phyloP scores from a whole-genome alignment of 1,284 basidiomycete genomes.

The Crucibulum cyathiforme region DNA sequence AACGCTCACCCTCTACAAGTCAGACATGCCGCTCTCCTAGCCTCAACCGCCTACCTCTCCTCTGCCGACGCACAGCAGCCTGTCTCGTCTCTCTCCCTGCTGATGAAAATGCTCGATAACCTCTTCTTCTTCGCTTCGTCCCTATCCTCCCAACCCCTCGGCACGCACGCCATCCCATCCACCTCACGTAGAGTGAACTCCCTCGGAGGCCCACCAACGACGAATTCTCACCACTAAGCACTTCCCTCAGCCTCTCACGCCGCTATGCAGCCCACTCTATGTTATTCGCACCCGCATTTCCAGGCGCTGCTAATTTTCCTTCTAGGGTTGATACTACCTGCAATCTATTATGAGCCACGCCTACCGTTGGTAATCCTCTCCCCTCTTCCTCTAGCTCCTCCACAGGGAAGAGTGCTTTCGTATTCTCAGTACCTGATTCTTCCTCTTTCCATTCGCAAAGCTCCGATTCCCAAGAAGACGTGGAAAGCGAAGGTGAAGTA shows the following conservation, averaged over 20 bases:
- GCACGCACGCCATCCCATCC: conserved; percentile 55
- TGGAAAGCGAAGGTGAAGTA: conserved; percentile 13
- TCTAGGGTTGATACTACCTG: conserved; percentile 66
- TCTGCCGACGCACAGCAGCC: neutral
- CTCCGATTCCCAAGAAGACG: conserved; percentile 8
- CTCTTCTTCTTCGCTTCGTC: neutral
- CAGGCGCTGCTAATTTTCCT: conserved; percentile 68
- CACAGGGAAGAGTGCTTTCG: conserved; percentile 46
- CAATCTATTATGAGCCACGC: conserved; percentile 76
- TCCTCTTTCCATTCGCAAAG: conserved; percentile 4
- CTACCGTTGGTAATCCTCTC: conserved; percentile 72
- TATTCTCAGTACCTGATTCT: conserved; percentile 55
- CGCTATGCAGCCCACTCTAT: conserved; percentile 72
- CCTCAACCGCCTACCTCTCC: neutral
- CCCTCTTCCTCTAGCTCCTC: conserved; percentile 39
- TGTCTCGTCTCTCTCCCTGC: neutral
- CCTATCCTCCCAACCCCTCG: neutral
- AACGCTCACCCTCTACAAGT: too few species aligned
- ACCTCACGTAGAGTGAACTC: conserved; percentile 20
- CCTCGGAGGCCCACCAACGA: conserved; percentile 18
- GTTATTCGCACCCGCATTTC: conserved; percentile 72
- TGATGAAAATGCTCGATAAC: neutral
- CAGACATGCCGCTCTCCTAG: neutral
- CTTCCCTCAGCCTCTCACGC: conserved; percentile 73
- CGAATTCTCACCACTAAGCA: conserved; percentile 54